Percentiles rank a stretch among this genome's conserved stretches.
Conservation (phyloP, 768 basidiomycete species). For the Phanerochaete carnosa region DNA sequence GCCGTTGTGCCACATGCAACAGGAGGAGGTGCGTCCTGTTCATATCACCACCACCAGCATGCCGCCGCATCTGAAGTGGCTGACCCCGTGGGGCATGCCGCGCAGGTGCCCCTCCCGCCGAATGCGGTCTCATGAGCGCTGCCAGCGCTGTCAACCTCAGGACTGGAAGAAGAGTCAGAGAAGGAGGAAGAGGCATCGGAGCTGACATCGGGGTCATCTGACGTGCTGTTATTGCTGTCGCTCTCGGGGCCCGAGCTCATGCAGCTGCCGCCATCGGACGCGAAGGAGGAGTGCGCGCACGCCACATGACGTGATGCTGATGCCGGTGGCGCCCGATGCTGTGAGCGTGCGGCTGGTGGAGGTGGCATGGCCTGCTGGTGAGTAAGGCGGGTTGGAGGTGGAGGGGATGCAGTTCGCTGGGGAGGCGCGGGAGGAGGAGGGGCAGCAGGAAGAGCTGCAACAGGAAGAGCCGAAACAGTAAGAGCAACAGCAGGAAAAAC, state of each 20-base stretch:
- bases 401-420: neutral
- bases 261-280: neutral
- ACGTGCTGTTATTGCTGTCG: neutral
- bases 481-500: neutral
- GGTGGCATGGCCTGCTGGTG: neutral
- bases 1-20: neutral
- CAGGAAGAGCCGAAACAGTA: neutral
- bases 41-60: too few species aligned
- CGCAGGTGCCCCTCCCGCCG: neutral
- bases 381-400: too few species aligned
- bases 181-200: too few species aligned
- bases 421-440: too few species aligned
- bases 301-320: neutral
- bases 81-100: neutral
- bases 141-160: neutral
- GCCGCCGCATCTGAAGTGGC: neutral
- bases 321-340: neutral
- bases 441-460: neutral
- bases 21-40: too few species aligned
- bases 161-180: too few species aligned
- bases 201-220: neutral
- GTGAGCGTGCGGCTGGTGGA: neutral
- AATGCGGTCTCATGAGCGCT: neutral
- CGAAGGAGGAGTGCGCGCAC: neutral
- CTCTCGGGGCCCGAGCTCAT: constrained; percentile 3